Percentiles rank a stretch among this genome's conserved stretches.
Evolutionary conservation across 2,329 filamentous ascomycete genomes (phyloP).

Genomic region (Akanthomyces muscarius): DNA sequence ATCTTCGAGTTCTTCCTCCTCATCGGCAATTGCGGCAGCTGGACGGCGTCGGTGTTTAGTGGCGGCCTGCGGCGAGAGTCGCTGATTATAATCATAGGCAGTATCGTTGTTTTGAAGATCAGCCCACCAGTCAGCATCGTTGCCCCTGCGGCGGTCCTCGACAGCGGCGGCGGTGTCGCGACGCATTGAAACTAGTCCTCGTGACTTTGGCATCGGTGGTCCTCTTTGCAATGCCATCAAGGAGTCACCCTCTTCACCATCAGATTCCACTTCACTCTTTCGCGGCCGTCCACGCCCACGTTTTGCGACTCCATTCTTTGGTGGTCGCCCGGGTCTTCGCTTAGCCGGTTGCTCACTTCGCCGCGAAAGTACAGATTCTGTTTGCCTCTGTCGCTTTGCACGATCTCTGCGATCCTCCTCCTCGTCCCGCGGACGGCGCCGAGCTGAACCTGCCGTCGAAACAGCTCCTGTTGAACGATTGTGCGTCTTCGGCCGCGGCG

Average conservation of each 20-base stretch:
- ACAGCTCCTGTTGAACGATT: constrained; percentile 4
- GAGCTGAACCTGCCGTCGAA: background rate
- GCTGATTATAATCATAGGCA: background rate
- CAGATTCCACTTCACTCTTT: constrained; percentile 6
- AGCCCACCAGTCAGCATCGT: constrained; percentile 8
- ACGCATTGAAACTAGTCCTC: constrained; percentile 44
- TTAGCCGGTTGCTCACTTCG: constrained; percentile 10
- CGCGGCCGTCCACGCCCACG: constrained; percentile 12
- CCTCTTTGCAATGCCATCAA: constrained; percentile 41
- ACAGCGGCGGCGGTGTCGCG: constrained; percentile 44
- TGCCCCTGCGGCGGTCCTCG: constrained; percentile 43
- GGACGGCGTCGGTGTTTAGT: constrained; percentile 29
- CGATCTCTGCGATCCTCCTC: background rate
- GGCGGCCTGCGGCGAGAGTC: background rate
- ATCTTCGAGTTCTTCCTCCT: constrained; percentile 57
- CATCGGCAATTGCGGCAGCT: constrained; percentile 38
- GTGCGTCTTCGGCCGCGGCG: background rate
- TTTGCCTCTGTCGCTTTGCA: constrained; percentile 4
- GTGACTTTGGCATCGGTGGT: constrained; percentile 45
- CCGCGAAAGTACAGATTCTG: constrained; percentile 7
- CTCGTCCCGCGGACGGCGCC: background rate
- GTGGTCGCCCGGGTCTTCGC: constrained; percentile 14
- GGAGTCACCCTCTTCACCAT: constrained; percentile 37
- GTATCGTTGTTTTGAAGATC: background rate
- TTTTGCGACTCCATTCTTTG: constrained; percentile 15